Base-by-base conservation (phyloP, 305 asterid species). In the Plantago coronopus region DNA sequence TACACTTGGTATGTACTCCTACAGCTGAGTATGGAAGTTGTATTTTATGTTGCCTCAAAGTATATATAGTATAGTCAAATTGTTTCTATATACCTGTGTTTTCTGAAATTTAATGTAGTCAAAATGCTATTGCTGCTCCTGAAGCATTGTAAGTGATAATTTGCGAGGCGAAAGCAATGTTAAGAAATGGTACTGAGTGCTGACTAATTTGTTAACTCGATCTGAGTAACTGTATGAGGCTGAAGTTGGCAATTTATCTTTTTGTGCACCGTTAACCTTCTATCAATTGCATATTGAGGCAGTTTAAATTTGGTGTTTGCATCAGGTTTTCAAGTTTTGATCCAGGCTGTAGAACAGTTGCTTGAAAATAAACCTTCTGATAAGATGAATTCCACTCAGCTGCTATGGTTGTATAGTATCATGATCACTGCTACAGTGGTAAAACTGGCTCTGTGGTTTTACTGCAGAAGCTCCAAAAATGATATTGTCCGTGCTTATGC, bases 401-500 rank as follows among this genome's bases (percentile, higher is more conserved):
- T 89, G 62, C 29, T 73, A 25, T 87, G 95, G 97, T 43, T 89
- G 69, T 89, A 73, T 74, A 45, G 84, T 16, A 87, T 89, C 57
- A 87, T 89, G 95, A 63, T 89, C 65, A 60, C 82, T 29, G 95
- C 97, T n/a, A 68, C 88, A 4, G 72, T 77, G 9, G 81, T 89
- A 53, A 89, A 89, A 79, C 88, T 89, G 65, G 77, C 76, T 47
- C 85, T 89, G 62, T 89, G 97, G 97, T 10, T 87, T 59, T 87
- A 87, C 79, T 89, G 97, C 82, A 83, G 75, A 76, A 85, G 88
- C 65, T 87, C 95, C 5, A 79, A 80, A 66, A 87, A 87, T 64
- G 63, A 77, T 23, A 89, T 89, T 56, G 97, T 89, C 6, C 95
- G 93, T 29, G 97, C 95, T 42, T 89, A 89, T 47, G 97, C 95